Base-by-base conservation (phyloP, 352 stramenopile species). In the Globisporangium takayamanum region DNA sequence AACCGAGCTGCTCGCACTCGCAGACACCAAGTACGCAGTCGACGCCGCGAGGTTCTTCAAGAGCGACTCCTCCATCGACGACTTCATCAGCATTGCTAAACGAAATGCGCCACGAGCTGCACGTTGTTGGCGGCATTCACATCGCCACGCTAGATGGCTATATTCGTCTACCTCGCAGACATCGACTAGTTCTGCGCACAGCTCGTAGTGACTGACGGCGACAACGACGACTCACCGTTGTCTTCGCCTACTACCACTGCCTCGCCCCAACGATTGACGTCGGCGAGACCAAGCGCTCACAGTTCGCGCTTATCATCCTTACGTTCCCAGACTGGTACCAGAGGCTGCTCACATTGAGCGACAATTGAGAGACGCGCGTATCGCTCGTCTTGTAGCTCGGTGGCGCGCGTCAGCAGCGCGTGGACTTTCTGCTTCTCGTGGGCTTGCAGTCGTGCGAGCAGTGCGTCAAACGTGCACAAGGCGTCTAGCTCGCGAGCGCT, bases 381-480 rank as follows among this genome's bases (percentile, higher is more conserved):
- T 67, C 61, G 11, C 60, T 67, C 28, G 61, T 68, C 18, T 33
- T 65, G 20, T 41, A 63, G 46, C 62, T 63, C 22, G 33, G 45
- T 4, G 16, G 15, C 50, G 2, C 6, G n/a, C 16, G 22, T 5
- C 30, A 36, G 44, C 22, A 54, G 30, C 37, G 55, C 25, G 46
- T 57, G 6, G 51, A 69, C 18, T 20, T 63, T 0, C 50, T 63
- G 30, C 37, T 48, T 4, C 28, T 63, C 26, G 18, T 46, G 16
- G 37, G 26, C 16, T 57, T 16, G 15, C 26, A 16, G 8, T 2
- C 30, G 14, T 63, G 22, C 14, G 78, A 73, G 52, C 78, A 74
- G 33, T 76, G 80, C 42, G 68, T 86, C 28, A 65, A 86, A 22
- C 73, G 70, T 41, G 60, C n/a, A n/a, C n/a, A n/a, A n/a, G n/a